These are phyloP conservation scores for Diaporthe sp. DNA, from an alignment of 2,329 filamentous ascomycete species.

Conservation along the genomic window DNA sequence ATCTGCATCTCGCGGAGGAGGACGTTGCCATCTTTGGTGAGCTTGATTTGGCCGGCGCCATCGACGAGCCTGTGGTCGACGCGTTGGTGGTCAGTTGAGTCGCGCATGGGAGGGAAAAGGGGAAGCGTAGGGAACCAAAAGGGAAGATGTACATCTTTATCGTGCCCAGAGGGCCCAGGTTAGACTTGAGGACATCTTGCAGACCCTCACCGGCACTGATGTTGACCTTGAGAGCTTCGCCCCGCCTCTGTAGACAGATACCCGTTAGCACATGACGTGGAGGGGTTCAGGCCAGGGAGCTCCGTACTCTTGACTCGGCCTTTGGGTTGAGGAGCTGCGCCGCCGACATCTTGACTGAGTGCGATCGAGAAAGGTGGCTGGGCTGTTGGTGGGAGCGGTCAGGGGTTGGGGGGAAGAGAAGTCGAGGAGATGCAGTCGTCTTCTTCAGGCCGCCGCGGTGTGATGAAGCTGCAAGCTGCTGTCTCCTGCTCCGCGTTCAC, in stretches of 20 bases:
- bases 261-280: slow-evolving; percentile 54
- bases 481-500: slow-evolving; percentile 3
- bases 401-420: neutral
- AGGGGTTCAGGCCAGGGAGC: slow-evolving; percentile 45
- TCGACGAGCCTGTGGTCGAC: slow-evolving; percentile 71
- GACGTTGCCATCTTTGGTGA: slow-evolving; percentile 98
- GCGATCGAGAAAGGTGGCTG: slow-evolving; percentile 29
- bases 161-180: slow-evolving; percentile 92
- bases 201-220: slow-evolving; percentile 95
- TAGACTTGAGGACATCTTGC: slow-evolving; percentile 95
- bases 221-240: slow-evolving; percentile 96
- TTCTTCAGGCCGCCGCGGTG: slow-evolving; percentile 19
- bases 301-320: slow-evolving; percentile 92
- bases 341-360: slow-evolving; percentile 80
- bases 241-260: slow-evolving; percentile 79
- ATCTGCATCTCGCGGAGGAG: slow-evolving; percentile 88
- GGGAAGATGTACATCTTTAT: slow-evolving; percentile 84
- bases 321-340: slow-evolving; percentile 99
- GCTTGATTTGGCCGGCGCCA: slow-evolving; percentile 89
- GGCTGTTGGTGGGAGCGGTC: neutral
- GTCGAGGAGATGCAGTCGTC: slow-evolving; percentile 21
- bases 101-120: neutral
- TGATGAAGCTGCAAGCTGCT: slow-evolving; percentile 31
- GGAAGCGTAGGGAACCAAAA: neutral
- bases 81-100: slow-evolving; percentile 37